These are phyloP conservation scores for Taphrina flavorubra DNA, from an alignment of 1,139 yeast species.

Conservation along the genomic window DNA sequence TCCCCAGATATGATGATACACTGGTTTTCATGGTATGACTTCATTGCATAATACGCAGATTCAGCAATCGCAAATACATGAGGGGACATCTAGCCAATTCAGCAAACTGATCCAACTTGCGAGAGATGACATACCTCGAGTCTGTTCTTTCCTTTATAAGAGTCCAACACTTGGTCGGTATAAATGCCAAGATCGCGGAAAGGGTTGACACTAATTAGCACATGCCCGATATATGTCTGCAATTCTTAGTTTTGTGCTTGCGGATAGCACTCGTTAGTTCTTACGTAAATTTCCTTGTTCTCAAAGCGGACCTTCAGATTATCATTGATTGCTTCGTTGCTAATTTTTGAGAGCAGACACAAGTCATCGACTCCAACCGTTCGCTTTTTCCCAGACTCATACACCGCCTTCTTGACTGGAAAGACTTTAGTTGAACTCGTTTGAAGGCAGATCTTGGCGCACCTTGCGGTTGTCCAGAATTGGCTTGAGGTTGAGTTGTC, in stretches of 20 bases:
- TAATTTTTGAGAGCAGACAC: conserved; percentile 82
- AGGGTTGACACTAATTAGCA: conserved; percentile 90
- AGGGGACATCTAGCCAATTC: conserved; percentile 66
- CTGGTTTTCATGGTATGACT: conserved; percentile 91
- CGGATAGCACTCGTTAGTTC: conserved; percentile 57
- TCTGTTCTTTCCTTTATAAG: conserved; percentile 89
- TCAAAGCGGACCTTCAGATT: conserved; percentile 86
- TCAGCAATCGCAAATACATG: conserved; percentile 99
- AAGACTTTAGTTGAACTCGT: not conserved
- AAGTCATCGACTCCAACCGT: conserved; percentile 97
- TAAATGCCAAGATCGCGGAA: conserved; percentile 95
- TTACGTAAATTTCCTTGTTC: conserved; percentile 77
- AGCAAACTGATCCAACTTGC: not conserved
- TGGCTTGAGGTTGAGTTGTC: conserved; percentile 26
- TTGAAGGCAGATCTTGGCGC: not conserved
- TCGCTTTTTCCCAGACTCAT: conserved; percentile 84
- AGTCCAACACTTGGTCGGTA: conserved; percentile 72
- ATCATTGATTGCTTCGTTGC: conserved; percentile 91
- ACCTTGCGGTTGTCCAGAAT: conserved; percentile 28
- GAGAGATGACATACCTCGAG: conserved; percentile 62
- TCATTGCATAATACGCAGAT: conserved; percentile 92
- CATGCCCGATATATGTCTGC: conserved; percentile 50
- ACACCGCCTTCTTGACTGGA: conserved; percentile 77
- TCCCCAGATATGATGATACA: conserved; percentile 99
- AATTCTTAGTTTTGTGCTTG: not conserved